A percentile compares a stretch with the other conserved stretches of the same genome.
phyloP scores from a whole-genome alignment of 257 asterid species.

The Solanum peruvianum region DNA sequence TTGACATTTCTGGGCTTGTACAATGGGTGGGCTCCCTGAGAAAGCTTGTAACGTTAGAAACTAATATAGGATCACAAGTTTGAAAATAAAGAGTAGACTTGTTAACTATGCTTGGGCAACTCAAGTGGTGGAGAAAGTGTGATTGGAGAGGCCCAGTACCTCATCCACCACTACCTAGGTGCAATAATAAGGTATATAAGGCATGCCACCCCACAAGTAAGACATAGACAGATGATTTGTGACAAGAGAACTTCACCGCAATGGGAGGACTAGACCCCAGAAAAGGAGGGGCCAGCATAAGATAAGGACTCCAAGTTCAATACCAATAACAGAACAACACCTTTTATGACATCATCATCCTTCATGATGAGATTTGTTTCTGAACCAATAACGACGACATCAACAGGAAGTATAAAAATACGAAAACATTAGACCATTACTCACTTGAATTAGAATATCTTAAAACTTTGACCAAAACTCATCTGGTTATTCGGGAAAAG shows the following conservation, averaged over 20 bases:
- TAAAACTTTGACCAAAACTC: neutral
- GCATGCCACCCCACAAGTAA: neutral
- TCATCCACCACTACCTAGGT: neutral
- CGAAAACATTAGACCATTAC: neutral
- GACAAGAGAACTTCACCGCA: neutral
- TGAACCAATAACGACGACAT: neutral
- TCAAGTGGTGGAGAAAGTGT: neutral
- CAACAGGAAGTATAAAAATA: neutral
- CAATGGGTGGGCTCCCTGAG: slow-evolving; percentile 72
- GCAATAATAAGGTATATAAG: neutral
- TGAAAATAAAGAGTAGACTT: neutral
- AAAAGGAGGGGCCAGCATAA: neutral
- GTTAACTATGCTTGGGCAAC: neutral
- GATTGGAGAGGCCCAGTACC: neutral
- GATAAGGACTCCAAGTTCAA: neutral
- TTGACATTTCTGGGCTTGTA: slow-evolving; percentile 49
- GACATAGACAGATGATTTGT: neutral
- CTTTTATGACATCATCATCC: neutral
- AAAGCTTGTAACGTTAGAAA: neutral
- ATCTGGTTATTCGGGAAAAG: neutral
- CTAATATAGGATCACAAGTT: neutral
- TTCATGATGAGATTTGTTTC: neutral
- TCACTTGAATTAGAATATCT: neutral
- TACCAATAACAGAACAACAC: neutral
- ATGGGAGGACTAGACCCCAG: neutral